Conservation (phyloP, 176 grass and related monocot species). For the Tuctoria greenei region DNA sequence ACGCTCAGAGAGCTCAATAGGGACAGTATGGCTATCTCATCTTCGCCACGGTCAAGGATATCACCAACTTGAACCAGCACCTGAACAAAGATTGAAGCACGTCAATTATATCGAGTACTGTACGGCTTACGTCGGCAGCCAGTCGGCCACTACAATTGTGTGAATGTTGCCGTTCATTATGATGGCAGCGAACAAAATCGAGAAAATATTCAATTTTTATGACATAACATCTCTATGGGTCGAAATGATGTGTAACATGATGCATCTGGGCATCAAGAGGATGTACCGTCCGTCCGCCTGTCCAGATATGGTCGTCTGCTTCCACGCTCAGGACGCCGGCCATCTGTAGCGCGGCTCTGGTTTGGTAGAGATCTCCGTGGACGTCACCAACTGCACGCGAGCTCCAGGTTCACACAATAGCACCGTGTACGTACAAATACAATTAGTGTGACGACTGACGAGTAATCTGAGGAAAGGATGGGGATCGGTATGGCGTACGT, state of each 20-base stretch:
- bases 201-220: background rate
- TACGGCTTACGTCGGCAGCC: background rate
- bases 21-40: constrained; percentile 90
- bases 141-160: no score
- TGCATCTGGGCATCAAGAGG: background rate
- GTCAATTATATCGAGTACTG: background rate
- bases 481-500: background rate
- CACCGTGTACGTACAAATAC: no score
- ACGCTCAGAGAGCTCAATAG: constrained; percentile 64
- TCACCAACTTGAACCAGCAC: constrained; percentile 92
- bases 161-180: background rate
- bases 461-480: background rate
- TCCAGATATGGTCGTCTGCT: constrained; percentile 61
- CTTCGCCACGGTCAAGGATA: constrained; percentile 84
- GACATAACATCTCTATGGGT: background rate
- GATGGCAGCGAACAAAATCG: background rate
- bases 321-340: constrained; percentile 70
- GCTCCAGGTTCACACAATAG: background rate
- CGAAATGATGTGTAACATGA: background rate
- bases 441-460: background rate
- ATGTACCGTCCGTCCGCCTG: constrained; percentile 75
- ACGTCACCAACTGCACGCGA: constrained; percentile 74
- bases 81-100: constrained; percentile 34
- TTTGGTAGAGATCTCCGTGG: constrained; percentile 85
- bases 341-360: constrained; percentile 58